Evolutionary conservation across 2,329 filamentous ascomycete genomes (phyloP).

Genomic region (Beauveria scarabaeidicola): DNA sequence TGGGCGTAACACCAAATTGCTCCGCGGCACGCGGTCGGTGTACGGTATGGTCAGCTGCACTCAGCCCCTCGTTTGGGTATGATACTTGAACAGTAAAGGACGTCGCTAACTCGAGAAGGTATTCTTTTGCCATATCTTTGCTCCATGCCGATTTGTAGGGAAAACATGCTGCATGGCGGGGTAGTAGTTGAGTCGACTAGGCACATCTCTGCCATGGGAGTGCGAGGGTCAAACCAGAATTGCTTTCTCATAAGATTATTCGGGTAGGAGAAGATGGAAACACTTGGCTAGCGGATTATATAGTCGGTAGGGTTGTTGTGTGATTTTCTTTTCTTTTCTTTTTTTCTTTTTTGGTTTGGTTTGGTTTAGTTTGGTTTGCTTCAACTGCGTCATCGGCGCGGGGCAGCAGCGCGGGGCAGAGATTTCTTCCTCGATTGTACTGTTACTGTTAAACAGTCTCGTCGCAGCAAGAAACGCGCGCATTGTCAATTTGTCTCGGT

Average conservation of each 20-base stretch:
- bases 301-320: background rate
- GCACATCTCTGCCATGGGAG: background rate
- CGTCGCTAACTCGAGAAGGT: too few relatives aligned
- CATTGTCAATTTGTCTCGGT: background rate
- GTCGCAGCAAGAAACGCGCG: background rate
- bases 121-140: too few relatives aligned
- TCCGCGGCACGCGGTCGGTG: too few relatives aligned
- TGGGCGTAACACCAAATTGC: too few relatives aligned
- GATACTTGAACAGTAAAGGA: too few relatives aligned
- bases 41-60: too few relatives aligned
- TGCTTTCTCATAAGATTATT: too few relatives aligned
- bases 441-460: background rate
- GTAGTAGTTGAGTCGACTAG: background rate
- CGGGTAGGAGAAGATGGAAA: background rate
- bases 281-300: background rate
- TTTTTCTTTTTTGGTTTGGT: background rate
- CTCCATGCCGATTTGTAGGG: too few relatives aligned
- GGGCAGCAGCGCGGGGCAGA: slow-evolving; percentile 1
- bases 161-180: too few relatives aligned
- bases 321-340: background rate
- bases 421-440: background rate
- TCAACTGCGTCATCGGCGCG: background rate
- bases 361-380: background rate
- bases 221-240: background rate
- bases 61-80: too few relatives aligned